A percentile compares a stretch with the other conserved stretches of the same genome.
Conservation (phyloP, 75 land plant species). For the Cunninghamia lanceolata region DNA sequence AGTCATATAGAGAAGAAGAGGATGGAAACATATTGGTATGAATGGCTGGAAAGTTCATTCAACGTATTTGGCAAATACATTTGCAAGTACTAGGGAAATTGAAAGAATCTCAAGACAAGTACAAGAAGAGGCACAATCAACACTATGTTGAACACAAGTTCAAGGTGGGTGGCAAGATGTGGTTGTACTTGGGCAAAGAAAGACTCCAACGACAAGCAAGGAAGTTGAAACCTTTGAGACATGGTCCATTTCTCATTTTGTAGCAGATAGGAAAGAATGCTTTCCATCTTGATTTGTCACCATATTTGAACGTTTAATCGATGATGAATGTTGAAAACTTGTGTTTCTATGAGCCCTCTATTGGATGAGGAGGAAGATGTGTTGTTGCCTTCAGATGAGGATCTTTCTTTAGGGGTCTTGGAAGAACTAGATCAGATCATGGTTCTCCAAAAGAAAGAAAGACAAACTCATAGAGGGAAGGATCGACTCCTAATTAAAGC, state of each 20-base stretch:
- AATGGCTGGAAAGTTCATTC: background rate
- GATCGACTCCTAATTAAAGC: no score
- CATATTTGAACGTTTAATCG: no score
- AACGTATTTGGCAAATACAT: background rate
- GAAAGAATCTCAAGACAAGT: background rate
- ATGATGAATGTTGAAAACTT: no score
- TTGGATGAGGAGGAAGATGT: no score
- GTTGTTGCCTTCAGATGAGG: no score
- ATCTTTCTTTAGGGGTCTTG: no score
- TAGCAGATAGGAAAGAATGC: background rate
- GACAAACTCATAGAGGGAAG: no score
- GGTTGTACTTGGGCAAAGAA: background rate
- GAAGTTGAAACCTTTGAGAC: background rate
- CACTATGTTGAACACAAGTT: background rate
- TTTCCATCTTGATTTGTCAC: no score
- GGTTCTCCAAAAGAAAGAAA: no score
- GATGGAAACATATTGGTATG: fast-evolving
- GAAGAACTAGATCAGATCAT: no score
- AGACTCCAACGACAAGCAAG: background rate
- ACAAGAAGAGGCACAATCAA: background rate
- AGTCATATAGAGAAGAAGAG: background rate
- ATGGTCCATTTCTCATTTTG: background rate
- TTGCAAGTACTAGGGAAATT: background rate
- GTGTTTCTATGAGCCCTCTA: no score
- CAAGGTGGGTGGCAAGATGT: background rate